These are phyloP conservation scores for Ogataea dorogensis DNA, from an alignment of 805 yeast genomes.

Conservation along the genomic window DNA sequence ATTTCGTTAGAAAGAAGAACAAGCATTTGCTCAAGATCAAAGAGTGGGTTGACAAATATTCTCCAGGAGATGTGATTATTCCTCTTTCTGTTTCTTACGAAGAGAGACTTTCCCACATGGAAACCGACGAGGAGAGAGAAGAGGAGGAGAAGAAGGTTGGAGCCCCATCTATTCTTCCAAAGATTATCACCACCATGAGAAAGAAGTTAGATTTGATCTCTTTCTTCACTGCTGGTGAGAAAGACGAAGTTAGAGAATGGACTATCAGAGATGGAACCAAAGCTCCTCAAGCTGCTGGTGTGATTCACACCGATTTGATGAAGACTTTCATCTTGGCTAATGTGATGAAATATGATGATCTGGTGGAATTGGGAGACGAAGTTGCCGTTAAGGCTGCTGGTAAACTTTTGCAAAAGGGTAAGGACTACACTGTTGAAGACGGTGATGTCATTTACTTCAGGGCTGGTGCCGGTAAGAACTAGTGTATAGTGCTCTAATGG, in stretches of 20 bases:
- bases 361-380: constrained; percentile 52
- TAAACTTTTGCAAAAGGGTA: constrained; percentile 66
- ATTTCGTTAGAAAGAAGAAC: constrained; percentile 54
- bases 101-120: constrained; percentile 88
- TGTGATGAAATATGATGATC: constrained; percentile 66
- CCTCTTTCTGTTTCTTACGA: constrained; percentile 93
- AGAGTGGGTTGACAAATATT: constrained; percentile 64
- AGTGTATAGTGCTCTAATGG: constrained; percentile 6
- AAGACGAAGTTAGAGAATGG: constrained; percentile 84
- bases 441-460: constrained; percentile 79
- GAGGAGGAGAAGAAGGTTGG: constrained; percentile 38
- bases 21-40: constrained; percentile 50
- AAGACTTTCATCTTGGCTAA: constrained; percentile 79
- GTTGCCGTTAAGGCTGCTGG: constrained; percentile 53
- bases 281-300: constrained; percentile 90
- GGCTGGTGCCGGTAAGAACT: constrained; percentile 63
- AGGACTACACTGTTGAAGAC: constrained; percentile 75
- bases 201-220: constrained; percentile 68
- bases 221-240: constrained; percentile 83
- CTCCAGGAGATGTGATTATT: constrained; percentile 78
- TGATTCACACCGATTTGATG: constrained; percentile 82
- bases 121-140: constrained; percentile 50
- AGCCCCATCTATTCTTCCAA: constrained; percentile 54
- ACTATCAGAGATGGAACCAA: constrained; percentile 69
- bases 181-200: constrained; percentile 65